Base-by-base conservation (phyloP, 441 rosid species). In the Rhodomyrtus psidioides region DNA sequence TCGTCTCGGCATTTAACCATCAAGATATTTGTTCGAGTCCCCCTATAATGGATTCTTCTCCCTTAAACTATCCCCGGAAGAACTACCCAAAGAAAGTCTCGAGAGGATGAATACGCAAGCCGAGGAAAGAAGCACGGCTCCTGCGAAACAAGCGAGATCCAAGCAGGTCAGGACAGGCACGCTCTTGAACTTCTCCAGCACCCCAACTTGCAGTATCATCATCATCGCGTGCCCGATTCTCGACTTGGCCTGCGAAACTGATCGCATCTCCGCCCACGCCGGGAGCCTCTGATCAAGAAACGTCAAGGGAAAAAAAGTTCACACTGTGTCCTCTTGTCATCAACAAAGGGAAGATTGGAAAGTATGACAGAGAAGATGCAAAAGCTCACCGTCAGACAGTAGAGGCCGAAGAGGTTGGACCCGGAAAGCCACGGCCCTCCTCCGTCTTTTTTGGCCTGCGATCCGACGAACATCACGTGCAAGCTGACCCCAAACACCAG, bases 121-220 rank as follows among this genome's bases (percentile, higher is more conserved):
- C 3, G 97, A 92, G 85, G 94, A 93, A 87, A 92, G 24, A 9
- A 94, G 59, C 44, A 95, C 86, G 6, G 95, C 92, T 82, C 93
- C 97, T 5, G 94, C 94, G 62, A 94, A 94, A 82, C 95, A 93
- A 51, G 94, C 95, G 7, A 96, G 92, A 88, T 96, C 98, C 86
- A 91, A 76, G 84, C 93, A 87, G 24, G 91, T 92, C 19, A 86
- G 85, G 49, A 94, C 42, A 23, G 96, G 95, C 65, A 91, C 60
- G 23, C 83, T 90, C 87, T 87, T 91, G 92, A 95, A 95, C 87
- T 93, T 95, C 79, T 94, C 95, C 82, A 94, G 51, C 87, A 94
- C 86, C 84, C 95, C 98, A 79, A 92, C 98, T 84, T 96, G 97
- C 85, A 96, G 93, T 83, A 93, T 90, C 94, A 93, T 94, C 91